These are phyloP conservation scores for Pyricularia pennisetigena DNA, from an alignment of 2,329 filamentous ascomycete genomes.

Conservation along the genomic window DNA sequence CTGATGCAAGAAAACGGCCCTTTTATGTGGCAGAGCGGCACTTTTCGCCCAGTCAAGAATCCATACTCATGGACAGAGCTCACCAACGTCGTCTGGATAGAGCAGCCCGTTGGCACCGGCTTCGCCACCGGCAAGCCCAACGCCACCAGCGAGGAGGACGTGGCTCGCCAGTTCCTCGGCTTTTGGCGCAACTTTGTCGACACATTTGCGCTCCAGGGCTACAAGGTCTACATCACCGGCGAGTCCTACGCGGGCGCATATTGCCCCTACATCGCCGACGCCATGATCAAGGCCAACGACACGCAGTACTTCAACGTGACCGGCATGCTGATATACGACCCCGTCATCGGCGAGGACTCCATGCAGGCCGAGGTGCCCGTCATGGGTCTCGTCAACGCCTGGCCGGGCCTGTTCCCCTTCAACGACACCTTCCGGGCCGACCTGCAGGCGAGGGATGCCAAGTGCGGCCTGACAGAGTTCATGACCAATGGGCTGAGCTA, in stretches of 20 bases:
- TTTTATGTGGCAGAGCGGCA: constrained; percentile 58
- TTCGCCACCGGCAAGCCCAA: constrained; percentile 55
- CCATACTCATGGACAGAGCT: constrained; percentile 61
- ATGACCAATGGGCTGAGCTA: constrained; percentile 51
- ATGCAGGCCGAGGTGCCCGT: constrained; percentile 33
- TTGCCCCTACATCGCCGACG: constrained; percentile 58
- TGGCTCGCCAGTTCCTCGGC: constrained; percentile 59
- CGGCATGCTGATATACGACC: constrained; percentile 59
- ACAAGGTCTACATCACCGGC: constrained; percentile 60
- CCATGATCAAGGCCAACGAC: constrained; percentile 57
- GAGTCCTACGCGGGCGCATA: constrained; percentile 56
- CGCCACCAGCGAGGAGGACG: constrained; percentile 53
- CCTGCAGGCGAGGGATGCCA: constrained; percentile 36
- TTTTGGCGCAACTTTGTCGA: constrained; percentile 69
- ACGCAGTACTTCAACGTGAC: constrained; percentile 54
- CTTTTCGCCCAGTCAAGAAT: constrained; percentile 50
- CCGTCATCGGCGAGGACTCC: constrained; percentile 36
- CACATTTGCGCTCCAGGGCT: constrained; percentile 51
- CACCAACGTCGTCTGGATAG: constrained; percentile 66
- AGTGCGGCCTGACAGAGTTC: constrained; percentile 52
- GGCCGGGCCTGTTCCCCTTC: constrained; percentile 46
- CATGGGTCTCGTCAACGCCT: constrained; percentile 47
- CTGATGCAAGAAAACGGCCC: constrained; percentile 68
- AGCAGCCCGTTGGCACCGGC: constrained; percentile 54
- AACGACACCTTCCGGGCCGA: constrained; percentile 43